Evolutionary conservation across 2,329 filamentous ascomycete genomes (phyloP), one percentile per base, ranked within the genome.

Genomic region (Tolypocladium tropicale): DNA sequence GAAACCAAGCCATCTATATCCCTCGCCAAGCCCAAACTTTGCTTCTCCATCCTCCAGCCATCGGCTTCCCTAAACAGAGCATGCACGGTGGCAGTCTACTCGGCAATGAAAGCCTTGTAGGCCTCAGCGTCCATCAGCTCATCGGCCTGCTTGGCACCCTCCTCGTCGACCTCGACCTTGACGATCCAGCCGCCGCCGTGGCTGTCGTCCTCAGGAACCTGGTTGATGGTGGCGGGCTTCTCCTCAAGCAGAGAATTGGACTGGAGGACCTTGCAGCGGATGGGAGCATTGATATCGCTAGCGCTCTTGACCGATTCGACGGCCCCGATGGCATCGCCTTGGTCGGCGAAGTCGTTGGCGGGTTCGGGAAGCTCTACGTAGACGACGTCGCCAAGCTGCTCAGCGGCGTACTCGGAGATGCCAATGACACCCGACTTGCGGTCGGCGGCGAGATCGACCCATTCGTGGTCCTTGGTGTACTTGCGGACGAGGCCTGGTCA

Each of bases 291-390:
- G 78, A 99, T 96, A 72, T 99, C 94, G 61, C 90, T 93, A n/a
- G 94, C 94, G 60, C 88, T 94, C 81, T 99, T 99, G 73, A 99
- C 94, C 3, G 91, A 96, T 78, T 99, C 94, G 65, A 99, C 93
- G 58, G 93, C 91, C 63, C 94, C 94, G 64, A 97, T 88, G 61
- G 88, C 80, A 69, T 97, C 93, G 66, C 91, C 91, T 56, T 85
- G 81, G 57, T 75, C 74, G 59, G 95, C 81, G 65, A 86, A 82
- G 64, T 85, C 77, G 62, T 84, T 86, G 51, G 56, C 61, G 56
- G 79, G 69, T 63, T 86, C 78, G 56, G 94, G 94, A 33, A 99
- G 87, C 79, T 99, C 94, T 67, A 97, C 91, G 77, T 89, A 99
- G 69, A 99, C 93, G 58, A 97, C 92, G 71, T 99, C 94, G 63